Evolutionary conservation across 2,329 filamentous ascomycete species (phyloP).

Genomic region (Hysterium pulicare): DNA sequence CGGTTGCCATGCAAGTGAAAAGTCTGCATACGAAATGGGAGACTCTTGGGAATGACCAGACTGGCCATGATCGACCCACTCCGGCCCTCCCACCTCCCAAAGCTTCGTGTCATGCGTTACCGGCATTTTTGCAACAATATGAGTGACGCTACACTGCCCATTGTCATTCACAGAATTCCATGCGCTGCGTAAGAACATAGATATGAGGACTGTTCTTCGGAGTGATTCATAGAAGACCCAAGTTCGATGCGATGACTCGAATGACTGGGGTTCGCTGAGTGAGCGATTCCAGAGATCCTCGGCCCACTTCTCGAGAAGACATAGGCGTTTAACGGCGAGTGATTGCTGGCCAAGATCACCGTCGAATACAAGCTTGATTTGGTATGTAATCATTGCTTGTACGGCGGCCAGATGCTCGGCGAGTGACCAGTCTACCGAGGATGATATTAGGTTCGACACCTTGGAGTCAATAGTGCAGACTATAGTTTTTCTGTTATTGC

Average conservation of each 20-base stretch:
- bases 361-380: conserved; percentile 29
- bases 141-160: conserved; percentile 22
- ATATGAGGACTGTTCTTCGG: conserved; percentile 26
- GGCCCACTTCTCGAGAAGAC: conserved; percentile 24
- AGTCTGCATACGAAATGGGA: conserved; percentile 24
- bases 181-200: conserved; percentile 22
- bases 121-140: conserved; percentile 19
- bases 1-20: conserved; percentile 11
- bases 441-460: conserved; percentile 13
- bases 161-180: conserved; percentile 18
- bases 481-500: conserved; percentile 16
- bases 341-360: conserved; percentile 14
- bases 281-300: conserved; percentile 27
- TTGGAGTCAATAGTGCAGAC: conserved; percentile 19
- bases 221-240: conserved; percentile 30
- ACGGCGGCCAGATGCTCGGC: conserved; percentile 29
- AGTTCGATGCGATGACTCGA: conserved; percentile 7
- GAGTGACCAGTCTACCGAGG: conserved; percentile 17
- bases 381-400: conserved; percentile 30
- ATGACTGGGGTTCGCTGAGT: conserved; percentile 15
- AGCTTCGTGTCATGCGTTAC: conserved; percentile 16
- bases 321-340: conserved; percentile 16
- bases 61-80: conserved; percentile 9
- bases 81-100: conserved; percentile 12
- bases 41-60: not conserved